Evolutionary conservation across 2,329 filamentous ascomycete genomes (phyloP), one percentile per base, ranked within the genome.

Genomic region (Aspergillus quadrilineatus): DNA sequence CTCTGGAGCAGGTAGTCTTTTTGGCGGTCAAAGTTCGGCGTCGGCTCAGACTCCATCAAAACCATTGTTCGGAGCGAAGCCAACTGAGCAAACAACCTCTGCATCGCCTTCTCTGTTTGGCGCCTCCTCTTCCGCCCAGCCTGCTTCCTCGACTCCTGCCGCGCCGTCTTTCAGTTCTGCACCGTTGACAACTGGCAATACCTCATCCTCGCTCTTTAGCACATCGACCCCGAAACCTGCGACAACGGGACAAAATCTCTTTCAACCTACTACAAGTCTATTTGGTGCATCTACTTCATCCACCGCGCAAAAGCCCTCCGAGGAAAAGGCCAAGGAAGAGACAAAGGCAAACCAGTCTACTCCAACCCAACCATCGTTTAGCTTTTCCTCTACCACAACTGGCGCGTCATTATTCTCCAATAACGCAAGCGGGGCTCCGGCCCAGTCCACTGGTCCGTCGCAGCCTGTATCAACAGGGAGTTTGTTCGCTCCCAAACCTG

Each of bases 41-140:
- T 45, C 65, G 2, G 51, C 62, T 36, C 41, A 62, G 39, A 60
- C 58, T 12, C 59, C 66, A 9, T 62, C 63, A 6, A 62, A 64
- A 26, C 58, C 61, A 8, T 55, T 67, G 15, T 69, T 71, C 53
- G 65, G 63, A 14, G 50, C 58, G 5, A 65, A 63, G 46, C 41
- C 63, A 6, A 51, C 62, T n/a, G 58, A 62, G 37, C 43, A 60
- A 39, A 22, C 64, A 26, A 56, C 64, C 34, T 55, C 50, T 39
- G 17, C 65, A 17, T 55, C 62, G 15, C 60, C 63, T 1, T 58
- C 64, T 49, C 68, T 76, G 51, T 74, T 75, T 55, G 67, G 62
- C 42, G 59, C 62, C 34, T 56, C 66, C 22, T 22, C 22, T 22
- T 22, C 22, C 22, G 22, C 22, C 22, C 61, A 64, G 26, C 39